Percentiles rank a stretch among this genome's conserved stretches.
Conservation (phyloP, 139 green algal species). For the Asterochloris sp. region DNA sequence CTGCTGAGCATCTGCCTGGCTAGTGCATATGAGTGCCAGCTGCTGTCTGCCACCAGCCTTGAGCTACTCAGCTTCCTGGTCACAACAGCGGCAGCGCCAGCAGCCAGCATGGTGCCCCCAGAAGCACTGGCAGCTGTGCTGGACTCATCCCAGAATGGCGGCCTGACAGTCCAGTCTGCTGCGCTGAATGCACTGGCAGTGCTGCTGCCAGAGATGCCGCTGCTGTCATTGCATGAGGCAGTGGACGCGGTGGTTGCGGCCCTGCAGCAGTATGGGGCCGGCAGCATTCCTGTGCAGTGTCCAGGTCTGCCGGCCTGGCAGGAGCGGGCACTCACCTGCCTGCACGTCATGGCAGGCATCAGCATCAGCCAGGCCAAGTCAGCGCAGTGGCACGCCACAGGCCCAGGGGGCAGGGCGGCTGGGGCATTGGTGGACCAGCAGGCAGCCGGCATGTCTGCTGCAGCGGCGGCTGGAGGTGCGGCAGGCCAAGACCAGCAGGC, state of each 20-base stretch:
- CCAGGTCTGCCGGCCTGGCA: background rate
- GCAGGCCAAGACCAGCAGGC: background rate
- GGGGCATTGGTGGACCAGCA: too few species aligned
- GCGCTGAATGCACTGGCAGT: background rate
- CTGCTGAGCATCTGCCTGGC: background rate
- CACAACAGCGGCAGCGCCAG: background rate
- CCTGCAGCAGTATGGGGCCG: background rate
- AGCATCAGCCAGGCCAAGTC: background rate
- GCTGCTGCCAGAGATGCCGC: conserved; percentile 1
- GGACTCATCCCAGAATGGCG: background rate
- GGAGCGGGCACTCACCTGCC: conserved; percentile 3
- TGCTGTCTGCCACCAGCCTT: background rate
- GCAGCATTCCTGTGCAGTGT: background rate
- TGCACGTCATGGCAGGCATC: background rate
- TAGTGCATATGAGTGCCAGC: conserved; percentile 4
- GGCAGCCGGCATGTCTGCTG: background rate
- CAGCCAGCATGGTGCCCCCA: background rate
- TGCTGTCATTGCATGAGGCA: conserved; percentile 6
- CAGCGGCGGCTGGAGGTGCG: background rate
- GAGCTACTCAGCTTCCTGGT: conserved; percentile 8
- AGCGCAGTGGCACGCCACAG: background rate
- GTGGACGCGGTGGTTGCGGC: background rate
- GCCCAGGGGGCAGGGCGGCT: background rate
- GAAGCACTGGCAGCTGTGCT: background rate
- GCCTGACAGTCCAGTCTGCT: conserved; percentile 15